Evolutionary conservation across 148 eudicot genomes (phyloP).

Genomic region (Tetragonia tetragonoides): DNA sequence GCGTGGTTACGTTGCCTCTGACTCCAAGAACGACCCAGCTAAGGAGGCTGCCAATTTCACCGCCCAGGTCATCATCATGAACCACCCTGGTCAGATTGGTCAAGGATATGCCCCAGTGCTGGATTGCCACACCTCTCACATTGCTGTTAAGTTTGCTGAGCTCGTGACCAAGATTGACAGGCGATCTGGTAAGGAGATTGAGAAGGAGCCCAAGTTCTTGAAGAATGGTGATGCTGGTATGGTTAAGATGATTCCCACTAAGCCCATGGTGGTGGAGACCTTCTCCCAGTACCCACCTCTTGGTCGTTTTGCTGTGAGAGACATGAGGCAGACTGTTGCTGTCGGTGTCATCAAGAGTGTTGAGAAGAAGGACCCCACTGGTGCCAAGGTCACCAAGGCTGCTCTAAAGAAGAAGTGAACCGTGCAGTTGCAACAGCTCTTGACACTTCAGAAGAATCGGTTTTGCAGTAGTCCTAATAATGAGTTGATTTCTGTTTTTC

Average conservation of each 20-base stretch:
- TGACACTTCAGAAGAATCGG: too few species aligned
- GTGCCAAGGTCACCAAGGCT: conserved; percentile 47
- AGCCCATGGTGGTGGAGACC: conserved; percentile 48
- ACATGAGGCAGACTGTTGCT: conserved; percentile 46
- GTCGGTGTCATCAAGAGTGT: conserved; percentile 44
- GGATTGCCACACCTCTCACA: conserved; percentile 46
- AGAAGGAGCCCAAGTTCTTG: conserved; percentile 47
- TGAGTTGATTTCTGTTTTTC: neutral
- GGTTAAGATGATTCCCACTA: conserved; percentile 44
- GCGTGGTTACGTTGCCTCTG: conserved; percentile 44
- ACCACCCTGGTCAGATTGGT: conserved; percentile 47
- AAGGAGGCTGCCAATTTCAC: conserved; percentile 39
- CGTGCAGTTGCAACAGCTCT: neutral
- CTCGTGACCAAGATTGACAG: conserved; percentile 43
- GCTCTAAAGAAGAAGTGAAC: conserved; percentile 37
- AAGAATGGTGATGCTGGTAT: conserved; percentile 43
- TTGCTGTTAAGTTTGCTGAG: conserved; percentile 42
- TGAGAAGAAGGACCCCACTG: conserved; percentile 41
- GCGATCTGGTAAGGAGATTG: conserved; percentile 43
- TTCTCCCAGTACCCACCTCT: conserved; percentile 40
- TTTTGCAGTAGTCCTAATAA: too few species aligned
- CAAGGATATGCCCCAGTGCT: conserved; percentile 39
- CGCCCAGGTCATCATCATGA: conserved; percentile 45
- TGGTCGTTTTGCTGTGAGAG: conserved; percentile 42
- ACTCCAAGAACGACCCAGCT: conserved; percentile 43